Evolutionary conservation across 352 stramenopile genomes (phyloP), one percentile per base, ranked within the genome.

Genomic region (Pilasporangium apinafurcum): DNA sequence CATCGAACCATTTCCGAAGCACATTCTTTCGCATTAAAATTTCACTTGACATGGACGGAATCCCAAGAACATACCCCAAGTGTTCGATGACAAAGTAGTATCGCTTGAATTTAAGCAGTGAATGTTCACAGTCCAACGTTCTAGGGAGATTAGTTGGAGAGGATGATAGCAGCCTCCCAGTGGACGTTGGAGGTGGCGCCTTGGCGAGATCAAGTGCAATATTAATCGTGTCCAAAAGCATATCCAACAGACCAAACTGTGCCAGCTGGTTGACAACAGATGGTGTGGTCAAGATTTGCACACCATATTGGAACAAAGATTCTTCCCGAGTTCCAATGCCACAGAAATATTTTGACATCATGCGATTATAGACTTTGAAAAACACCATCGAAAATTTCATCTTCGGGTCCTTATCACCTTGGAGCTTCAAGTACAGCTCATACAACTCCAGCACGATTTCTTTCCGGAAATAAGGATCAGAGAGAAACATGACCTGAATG

Each of bases 51-150:
- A 91, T 83, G 0, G 65, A 56, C 21, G 89, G 80, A 32, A 96
- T 97, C 36, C 97, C 90, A 49, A 97, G 83, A n/a, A 98, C 89
- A 57, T 98, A 98, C 28, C 95, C 87, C 35, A 98, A 88, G 55
- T 98, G 87, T 42, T 96, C 77, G 22, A 97, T 65, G 30, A 97
- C 62, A 59, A 93, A 96, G 21, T 90, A 80, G 42, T 97, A 89
- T 14, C 94, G 76, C 47, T 95, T 96, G 45, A 97, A 95, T 52
- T 93, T 92, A 22, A 96, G 83, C n/a, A 91, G 59, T 27, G 72
- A 68, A 31, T 95, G 95, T 42, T 93, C 70, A 17, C 86, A 96
- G 63, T 98, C 92, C 24, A 98, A 65, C 26, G 67, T 77, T 18
- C 71, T 59, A 6, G 56, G 63, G 20, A 55, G 40, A 9, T 48